Evolutionary conservation across 2,329 filamentous ascomycete species (phyloP).

Genomic region (Ophiostoma angusticollis): DNA sequence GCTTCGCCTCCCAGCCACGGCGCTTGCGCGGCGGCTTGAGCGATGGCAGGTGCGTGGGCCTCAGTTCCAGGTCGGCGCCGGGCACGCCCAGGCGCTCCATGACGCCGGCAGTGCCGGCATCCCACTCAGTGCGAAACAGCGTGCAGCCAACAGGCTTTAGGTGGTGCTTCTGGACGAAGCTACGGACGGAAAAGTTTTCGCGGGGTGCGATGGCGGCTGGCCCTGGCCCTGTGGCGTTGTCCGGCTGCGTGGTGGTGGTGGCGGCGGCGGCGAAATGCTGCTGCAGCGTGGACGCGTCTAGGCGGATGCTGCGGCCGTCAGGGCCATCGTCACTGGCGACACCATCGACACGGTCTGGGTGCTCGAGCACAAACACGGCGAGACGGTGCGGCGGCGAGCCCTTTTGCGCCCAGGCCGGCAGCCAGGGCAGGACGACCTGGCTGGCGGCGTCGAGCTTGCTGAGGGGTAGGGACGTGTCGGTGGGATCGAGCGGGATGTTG

Average conservation of each 20-base stretch:
- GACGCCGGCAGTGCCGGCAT: slow-evolving; percentile 73
- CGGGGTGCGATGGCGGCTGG: slow-evolving; percentile 26
- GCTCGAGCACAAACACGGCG: slow-evolving; percentile 71
- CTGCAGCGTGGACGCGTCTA: slow-evolving; percentile 47
- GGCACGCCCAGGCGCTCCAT: slow-evolving; percentile 68
- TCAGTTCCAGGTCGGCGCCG: slow-evolving; percentile 74
- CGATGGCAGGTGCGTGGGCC: slow-evolving; percentile 61
- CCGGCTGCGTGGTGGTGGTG: not conserved
- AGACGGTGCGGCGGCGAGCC: slow-evolving; percentile 85
- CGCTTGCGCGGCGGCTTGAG: slow-evolving; percentile 48
- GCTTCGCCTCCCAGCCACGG: slow-evolving; percentile 54
- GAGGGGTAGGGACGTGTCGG: slow-evolving; percentile 51
- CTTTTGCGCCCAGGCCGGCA: slow-evolving; percentile 77
- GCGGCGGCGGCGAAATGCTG: slow-evolving; percentile 27
- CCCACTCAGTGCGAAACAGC: slow-evolving; percentile 82
- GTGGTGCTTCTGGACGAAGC: slow-evolving; percentile 56
- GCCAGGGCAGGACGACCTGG: slow-evolving; percentile 67
- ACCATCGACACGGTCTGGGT: slow-evolving; percentile 52
- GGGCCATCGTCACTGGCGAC: slow-evolving; percentile 36
- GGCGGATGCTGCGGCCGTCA: slow-evolving; percentile 3
- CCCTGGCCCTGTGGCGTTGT: too few species aligned
- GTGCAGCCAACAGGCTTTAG: slow-evolving; percentile 67
- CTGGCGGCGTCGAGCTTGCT: slow-evolving; percentile 42
- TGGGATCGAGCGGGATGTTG: slow-evolving; percentile 42
- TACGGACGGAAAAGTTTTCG: slow-evolving; percentile 62